Evolutionary conservation across 2,329 filamentous ascomycete genomes (phyloP), one percentile per base, ranked within the genome.

Genomic region (Arthrobotrys musiformis): DNA sequence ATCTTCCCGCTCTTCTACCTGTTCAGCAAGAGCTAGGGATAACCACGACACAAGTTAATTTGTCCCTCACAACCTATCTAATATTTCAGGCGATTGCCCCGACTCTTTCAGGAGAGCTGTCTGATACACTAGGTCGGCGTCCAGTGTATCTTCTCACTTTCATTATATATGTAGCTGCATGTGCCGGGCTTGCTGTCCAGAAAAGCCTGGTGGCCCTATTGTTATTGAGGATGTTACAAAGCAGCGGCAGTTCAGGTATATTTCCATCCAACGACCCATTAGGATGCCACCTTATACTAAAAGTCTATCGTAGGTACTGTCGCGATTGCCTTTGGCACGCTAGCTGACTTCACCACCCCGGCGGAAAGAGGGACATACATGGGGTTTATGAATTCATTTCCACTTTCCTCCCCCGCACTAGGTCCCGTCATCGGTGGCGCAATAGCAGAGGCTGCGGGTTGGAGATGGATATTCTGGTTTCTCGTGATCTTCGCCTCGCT

Each of bases 291-390:
- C 9, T n/a, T 56, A n/a, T n/a, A 9, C 33, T 40, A 19, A 58
- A 26, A 26, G 2, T 35, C 2, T 24, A n/a, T 61, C 24, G n/a
- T 26, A 77, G 89, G 89, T 0, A 91, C 90, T 0, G 85, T 93
- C n/a, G 90, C 92, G 0, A 85, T 95, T 0, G 89, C 88, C 0
- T 91, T 88, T 77, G 92, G 89, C 1, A 89, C 93, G 1, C 88
- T 94, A 13, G 90, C 90, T 0, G 92, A 95, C 80, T 86, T 93
- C 4, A 87, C 90, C 0, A 89, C 90, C 0, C 89, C 87, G 52
- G 86, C 88, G 0, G 91, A 94, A 82, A 85, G 92, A 79, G 92
- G 92, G 1, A 88, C 87, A 69, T 94, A 92, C 81, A 90, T 94
- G 84, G 91, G 89, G 61, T 87, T 90, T 75, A 88, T 90, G n/a